phyloP scores from a whole-genome alignment of 2,329 filamentous ascomycete genomes.

The Diplocarpon rosae region DNA sequence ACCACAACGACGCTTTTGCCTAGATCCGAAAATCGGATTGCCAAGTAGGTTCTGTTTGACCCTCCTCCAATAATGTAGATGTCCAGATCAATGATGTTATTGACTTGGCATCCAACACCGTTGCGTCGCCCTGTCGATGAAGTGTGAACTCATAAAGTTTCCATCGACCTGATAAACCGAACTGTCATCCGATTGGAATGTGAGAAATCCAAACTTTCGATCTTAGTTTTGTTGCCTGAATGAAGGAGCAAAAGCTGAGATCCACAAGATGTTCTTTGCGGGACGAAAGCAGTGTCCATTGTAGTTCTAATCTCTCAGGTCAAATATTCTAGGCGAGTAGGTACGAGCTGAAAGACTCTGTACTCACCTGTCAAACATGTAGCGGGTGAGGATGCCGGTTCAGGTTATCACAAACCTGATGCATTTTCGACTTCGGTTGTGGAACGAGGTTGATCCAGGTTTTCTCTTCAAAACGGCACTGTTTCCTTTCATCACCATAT shows the following conservation, averaged over 20 bases:
- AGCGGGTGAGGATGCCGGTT: too few species aligned
- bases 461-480: too few species aligned
- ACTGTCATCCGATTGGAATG: neutral
- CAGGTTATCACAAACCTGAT: too few species aligned
- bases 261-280: neutral
- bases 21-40: conserved; percentile 25
- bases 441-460: too few species aligned
- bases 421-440: too few species aligned
- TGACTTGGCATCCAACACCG: neutral
- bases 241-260: neutral
- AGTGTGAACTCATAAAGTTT: neutral
- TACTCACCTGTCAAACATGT: too few species aligned
- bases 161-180: neutral
- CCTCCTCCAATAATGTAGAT: conserved; percentile 29
- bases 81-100: conserved; percentile 14
- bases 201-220: neutral
- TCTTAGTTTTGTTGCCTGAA: neutral
- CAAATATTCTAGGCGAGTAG: too few species aligned
- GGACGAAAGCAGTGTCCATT: neutral
- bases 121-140: neutral
- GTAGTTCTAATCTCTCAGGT: too few species aligned
- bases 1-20: conserved; percentile 27
- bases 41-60: conserved; percentile 27
- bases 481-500: too few species aligned
- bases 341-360: too few species aligned